Evolutionary conservation across 257 asterid genomes (phyloP).

Genomic region (Verbascum thapsus): DNA sequence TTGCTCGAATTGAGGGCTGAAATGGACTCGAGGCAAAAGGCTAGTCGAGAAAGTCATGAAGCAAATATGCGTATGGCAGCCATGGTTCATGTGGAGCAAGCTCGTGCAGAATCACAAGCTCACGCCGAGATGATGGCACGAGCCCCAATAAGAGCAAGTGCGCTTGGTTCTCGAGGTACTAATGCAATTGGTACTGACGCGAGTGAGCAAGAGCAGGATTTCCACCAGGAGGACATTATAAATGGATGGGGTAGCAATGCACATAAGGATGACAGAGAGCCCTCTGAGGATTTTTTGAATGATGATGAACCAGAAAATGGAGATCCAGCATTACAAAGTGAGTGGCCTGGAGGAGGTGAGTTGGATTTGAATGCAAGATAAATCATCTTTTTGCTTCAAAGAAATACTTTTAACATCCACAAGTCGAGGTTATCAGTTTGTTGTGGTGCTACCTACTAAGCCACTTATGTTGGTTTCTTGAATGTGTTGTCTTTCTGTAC

Average conservation of each 20-base stretch:
- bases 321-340: conserved; percentile 41
- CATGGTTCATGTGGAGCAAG: conserved; percentile 63
- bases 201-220: conserved; percentile 65
- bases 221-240: conserved; percentile 60
- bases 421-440: not conserved
- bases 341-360: conserved; percentile 53
- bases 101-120: conserved; percentile 75
- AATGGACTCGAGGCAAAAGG: conserved; percentile 58
- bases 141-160: conserved; percentile 66
- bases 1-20: conserved; percentile 63
- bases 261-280: conserved; percentile 89
- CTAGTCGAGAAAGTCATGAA: conserved; percentile 54
- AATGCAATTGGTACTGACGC: conserved; percentile 51
- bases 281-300: conserved; percentile 91
- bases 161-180: conserved; percentile 63
- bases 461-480: not conserved
- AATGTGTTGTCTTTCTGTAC: not conserved
- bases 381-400: not conserved
- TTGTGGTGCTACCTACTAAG: not conserved
- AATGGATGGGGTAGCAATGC: conserved; percentile 77
- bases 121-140: conserved; percentile 86
- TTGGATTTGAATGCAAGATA: conserved; percentile 54
- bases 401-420: not conserved
- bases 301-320: conserved; percentile 72
- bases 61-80: conserved; percentile 82